Evolutionary conservation across 169 alveolate genomes (phyloP).

Genomic region (Eimeria maxima): DNA sequence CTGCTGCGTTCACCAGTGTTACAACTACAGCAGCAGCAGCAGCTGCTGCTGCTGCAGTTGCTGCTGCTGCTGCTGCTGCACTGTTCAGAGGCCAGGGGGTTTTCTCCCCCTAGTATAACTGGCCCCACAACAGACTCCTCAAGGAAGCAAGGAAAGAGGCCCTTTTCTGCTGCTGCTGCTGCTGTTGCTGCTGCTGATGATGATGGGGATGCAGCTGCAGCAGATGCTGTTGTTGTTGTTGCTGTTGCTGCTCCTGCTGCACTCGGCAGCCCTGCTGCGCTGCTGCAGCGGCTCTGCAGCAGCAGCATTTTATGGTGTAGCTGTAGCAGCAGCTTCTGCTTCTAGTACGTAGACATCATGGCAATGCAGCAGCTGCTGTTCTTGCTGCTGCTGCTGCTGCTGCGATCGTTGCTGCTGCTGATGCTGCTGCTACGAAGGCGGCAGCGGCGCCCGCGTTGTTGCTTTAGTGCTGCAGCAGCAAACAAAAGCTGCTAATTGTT

Average conservation of each 20-base stretch:
- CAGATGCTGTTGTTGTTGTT: no score
- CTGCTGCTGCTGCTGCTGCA: constrained; percentile 39
- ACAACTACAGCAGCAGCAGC: constrained; percentile 13
- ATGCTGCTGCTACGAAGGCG: no score
- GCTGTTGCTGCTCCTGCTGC: not conserved
- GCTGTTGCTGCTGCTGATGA: constrained; percentile 5
- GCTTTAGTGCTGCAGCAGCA: not conserved
- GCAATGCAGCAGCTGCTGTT: not conserved
- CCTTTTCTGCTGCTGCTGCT: not conserved
- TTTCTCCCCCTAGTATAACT: not conserved
- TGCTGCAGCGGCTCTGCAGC: not conserved
- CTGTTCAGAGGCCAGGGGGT: not conserved
- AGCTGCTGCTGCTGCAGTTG: constrained; percentile 10
- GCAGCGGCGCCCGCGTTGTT: not conserved
- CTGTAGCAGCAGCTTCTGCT: not conserved
- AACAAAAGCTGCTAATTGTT: not conserved
- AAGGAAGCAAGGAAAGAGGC: not conserved
- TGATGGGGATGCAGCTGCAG: no score
- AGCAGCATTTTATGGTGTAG: not conserved
- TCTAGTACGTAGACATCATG: not conserved
- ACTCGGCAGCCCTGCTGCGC: not conserved
- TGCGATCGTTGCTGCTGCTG: not conserved
- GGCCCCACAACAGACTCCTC: constrained; percentile 13
- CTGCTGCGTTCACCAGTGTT: not conserved
- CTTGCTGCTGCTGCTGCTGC: constrained; percentile 9